Evolutionary conservation across 345 rosid genomes (phyloP).

Genomic region (Corchorus olitorius): DNA sequence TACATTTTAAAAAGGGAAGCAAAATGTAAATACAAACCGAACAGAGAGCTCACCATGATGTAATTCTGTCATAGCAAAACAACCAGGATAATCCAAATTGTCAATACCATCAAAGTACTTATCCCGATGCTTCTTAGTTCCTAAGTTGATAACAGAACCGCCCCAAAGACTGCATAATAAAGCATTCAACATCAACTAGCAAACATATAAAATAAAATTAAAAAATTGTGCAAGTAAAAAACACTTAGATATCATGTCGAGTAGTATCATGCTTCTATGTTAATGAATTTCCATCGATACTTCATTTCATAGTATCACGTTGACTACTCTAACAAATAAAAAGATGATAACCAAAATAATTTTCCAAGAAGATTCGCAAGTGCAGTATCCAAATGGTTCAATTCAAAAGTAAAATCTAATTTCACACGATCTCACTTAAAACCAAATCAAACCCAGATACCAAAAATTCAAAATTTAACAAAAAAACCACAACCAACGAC

Average conservation of each 20-base stretch:
- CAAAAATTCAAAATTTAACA: neutral
- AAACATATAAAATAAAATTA: neutral
- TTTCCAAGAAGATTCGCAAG: neutral
- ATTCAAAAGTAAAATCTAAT: neutral
- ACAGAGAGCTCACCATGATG: constrained; percentile 74
- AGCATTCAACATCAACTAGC: neutral
- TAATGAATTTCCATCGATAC: neutral
- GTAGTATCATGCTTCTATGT: neutral
- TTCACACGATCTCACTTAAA: neutral
- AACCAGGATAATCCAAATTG: constrained; percentile 82
- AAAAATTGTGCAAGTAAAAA: too few relatives aligned
- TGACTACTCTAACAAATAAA: neutral
- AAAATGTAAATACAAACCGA: neutral
- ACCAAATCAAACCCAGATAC: neutral
- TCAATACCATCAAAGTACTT: constrained; percentile 89
- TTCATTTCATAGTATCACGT: neutral
- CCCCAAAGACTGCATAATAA: constrained; percentile 89
- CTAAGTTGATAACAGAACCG: constrained; percentile 88
- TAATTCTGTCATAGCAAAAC: constrained; percentile 99
- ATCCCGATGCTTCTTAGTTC: constrained; percentile 93
- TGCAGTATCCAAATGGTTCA: neutral
- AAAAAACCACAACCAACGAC: neutral
- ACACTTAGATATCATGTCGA: too few relatives aligned
- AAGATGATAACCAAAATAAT: neutral
- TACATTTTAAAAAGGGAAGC: neutral